These are phyloP conservation scores for Rheum nobile DNA, from an alignment of 148 eudicot genomes.

Conservation along the genomic window DNA sequence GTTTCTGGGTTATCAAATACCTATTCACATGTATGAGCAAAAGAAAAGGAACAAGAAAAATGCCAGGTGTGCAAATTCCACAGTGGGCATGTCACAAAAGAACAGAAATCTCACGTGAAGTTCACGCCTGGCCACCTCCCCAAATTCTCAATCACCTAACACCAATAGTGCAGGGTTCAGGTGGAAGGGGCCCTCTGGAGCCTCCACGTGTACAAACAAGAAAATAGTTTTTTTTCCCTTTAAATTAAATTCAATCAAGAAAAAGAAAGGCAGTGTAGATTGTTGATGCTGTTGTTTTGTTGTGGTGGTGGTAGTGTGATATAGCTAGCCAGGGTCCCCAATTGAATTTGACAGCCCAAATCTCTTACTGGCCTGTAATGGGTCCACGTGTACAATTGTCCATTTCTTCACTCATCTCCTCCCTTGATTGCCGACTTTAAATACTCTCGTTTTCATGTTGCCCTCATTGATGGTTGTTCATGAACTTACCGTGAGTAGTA, in stretches of 20 bases:
- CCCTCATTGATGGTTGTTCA: too few species aligned
- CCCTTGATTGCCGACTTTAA: neutral
- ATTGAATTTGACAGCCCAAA: constrained; percentile 8
- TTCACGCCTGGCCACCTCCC: neutral
- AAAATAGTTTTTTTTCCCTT: neutral
- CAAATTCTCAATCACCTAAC: neutral
- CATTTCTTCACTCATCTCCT: constrained; percentile 11
- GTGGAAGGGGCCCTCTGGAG: neutral
- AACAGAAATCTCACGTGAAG: neutral
- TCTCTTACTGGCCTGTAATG: constrained; percentile 14
- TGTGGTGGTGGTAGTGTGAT: too few species aligned
- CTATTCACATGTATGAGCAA: neutral
- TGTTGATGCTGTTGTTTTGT: too few species aligned
- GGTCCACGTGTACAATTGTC: constrained; percentile 29
- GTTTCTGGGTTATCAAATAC: neutral
- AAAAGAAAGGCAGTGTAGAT: too few species aligned
- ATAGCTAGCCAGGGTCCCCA: neutral
- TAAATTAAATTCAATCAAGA: too few species aligned
- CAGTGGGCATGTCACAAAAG: neutral
- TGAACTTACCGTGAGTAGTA: too few species aligned
- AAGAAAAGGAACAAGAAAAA: neutral
- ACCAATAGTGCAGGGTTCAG: neutral
- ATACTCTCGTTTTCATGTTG: neutral
- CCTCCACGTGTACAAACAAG: neutral
- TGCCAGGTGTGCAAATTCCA: constrained; percentile 3